Base-by-base conservation (phyloP, 768 basidiomycete genomes). In the Hortiboletus flavorubellus region DNA sequence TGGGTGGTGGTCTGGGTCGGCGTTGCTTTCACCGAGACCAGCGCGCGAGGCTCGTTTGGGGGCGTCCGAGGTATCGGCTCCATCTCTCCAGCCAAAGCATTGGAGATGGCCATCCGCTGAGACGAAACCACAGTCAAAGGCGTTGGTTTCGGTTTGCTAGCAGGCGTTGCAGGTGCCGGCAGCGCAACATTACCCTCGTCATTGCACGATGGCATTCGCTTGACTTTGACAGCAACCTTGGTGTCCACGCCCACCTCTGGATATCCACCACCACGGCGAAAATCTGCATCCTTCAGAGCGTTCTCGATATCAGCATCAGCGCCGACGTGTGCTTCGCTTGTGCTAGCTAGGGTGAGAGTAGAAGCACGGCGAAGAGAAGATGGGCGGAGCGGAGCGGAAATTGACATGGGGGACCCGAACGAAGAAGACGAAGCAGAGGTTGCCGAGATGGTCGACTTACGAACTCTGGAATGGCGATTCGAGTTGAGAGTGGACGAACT, bases 401-500 rank as follows among this genome's bases (percentile, higher is more conserved):
- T 60, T 31, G 73, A 72, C 57, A 73, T 72, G 15, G 75, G 73
- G 23, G 75, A 76, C 4, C 69, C 69, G 12, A 71, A 71, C 21
- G 69, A 71, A 30, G 71, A 70, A 31, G 69, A 63, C 8, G 68
- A 72, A 14, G 67, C 29, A 53, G 65, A 64, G 9, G 69, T 43
- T 53, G 62, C 33, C 53, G 69, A 61, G 59, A 67, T 57, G 16
- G 62, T 71, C 10, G 69, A 70, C 50, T 70, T 72, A 5, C 69
- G 69, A 18, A 67, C 43, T 2, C 37, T 54, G 2, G 63, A 50
- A 45, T 54, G 72, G 72, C 59, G 77, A 44, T 59, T 69, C 21
- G 81, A 80, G 59, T 78, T 80, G 50, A 85, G 75, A 2, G 86
- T 86, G 0, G 84, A 80, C 0, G 84, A 86, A 64, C 83, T 86